Evolutionary conservation across 345 rosid species (phyloP).

Genomic region (Aegle marmelos): DNA sequence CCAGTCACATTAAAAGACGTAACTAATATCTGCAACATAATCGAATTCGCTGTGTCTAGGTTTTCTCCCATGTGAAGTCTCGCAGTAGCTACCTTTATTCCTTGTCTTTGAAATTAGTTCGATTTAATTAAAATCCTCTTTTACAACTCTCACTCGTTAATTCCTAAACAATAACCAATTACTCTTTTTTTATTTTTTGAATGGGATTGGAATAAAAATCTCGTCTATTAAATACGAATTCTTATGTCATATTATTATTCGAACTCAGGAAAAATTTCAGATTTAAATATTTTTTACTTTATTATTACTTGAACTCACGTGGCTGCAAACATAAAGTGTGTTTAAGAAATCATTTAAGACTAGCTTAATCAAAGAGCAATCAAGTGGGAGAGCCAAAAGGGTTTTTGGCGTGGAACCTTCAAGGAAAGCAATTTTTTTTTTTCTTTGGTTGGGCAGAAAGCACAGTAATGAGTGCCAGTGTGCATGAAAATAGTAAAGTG

Average conservation of each 20-base stretch:
- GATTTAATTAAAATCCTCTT: not conserved
- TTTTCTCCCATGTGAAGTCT: not conserved
- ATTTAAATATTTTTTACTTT: too few species aligned
- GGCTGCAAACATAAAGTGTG: too few species aligned
- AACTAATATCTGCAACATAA: not conserved
- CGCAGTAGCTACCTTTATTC: not conserved
- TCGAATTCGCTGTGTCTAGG: not conserved
- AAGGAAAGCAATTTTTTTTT: not conserved
- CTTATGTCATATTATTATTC: too few species aligned
- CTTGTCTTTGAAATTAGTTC: not conserved
- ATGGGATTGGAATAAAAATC: too few species aligned
- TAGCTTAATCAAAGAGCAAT: not conserved
- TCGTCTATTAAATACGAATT: too few species aligned
- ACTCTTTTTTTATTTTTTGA: too few species aligned
- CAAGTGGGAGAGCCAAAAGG: not conserved
- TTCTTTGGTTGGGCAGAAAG: too few species aligned
- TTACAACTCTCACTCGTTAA: too few species aligned
- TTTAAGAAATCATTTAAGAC: not conserved
- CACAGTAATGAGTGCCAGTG: not conserved
- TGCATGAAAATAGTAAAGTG: not conserved
- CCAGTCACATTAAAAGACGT: slow-evolving; percentile 4
- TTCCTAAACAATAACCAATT: too few species aligned
- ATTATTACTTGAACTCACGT: too few species aligned
- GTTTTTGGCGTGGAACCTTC: not conserved
- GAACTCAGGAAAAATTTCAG: too few species aligned